Conservation (phyloP, 2,329 filamentous ascomycete genomes). For the Ceratocystis variospora region DNA sequence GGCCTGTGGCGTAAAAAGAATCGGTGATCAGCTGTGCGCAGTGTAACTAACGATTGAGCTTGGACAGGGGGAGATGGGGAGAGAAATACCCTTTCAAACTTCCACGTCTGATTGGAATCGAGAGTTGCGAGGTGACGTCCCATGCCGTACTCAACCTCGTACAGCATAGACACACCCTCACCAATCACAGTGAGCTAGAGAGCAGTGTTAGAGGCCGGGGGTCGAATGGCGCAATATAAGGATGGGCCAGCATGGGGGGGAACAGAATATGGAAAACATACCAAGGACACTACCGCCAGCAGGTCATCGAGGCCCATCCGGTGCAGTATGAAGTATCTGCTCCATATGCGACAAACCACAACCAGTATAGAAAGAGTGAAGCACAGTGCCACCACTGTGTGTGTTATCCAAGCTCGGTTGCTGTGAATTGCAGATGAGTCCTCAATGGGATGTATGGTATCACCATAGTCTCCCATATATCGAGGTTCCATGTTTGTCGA, state of each 20-base stretch:
- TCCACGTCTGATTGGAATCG: background rate
- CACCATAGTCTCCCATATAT: background rate
- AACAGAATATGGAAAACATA: slow-evolving; percentile 16
- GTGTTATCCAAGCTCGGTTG: slow-evolving; percentile 18
- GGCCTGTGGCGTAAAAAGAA: slow-evolving; percentile 20
- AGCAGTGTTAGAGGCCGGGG: slow-evolving; percentile 2
- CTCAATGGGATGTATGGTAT: background rate
- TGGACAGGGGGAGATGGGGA: background rate
- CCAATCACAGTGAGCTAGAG: slow-evolving; percentile 12
- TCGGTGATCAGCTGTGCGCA: background rate
- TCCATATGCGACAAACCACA: slow-evolving; percentile 23
- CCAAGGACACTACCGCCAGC: slow-evolving; percentile 22
- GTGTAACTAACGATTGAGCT: background rate
- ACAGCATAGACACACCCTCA: slow-evolving; percentile 1
- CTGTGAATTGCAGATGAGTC: background rate
- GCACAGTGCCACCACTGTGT: slow-evolving; percentile 21
- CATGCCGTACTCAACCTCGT: slow-evolving; percentile 19
- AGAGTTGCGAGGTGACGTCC: slow-evolving; percentile 19
- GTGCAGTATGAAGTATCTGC: slow-evolving; percentile 22
- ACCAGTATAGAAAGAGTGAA: slow-evolving; percentile 20
- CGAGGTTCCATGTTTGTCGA: background rate
- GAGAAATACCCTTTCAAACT: slow-evolving; percentile 19
- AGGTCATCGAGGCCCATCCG: slow-evolving; percentile 24
- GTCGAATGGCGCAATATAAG: background rate
- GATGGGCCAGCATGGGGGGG: background rate